These are phyloP conservation scores for Isatis tinctoria DNA, from an alignment of 345 rosid genomes.

Conservation along the genomic window DNA sequence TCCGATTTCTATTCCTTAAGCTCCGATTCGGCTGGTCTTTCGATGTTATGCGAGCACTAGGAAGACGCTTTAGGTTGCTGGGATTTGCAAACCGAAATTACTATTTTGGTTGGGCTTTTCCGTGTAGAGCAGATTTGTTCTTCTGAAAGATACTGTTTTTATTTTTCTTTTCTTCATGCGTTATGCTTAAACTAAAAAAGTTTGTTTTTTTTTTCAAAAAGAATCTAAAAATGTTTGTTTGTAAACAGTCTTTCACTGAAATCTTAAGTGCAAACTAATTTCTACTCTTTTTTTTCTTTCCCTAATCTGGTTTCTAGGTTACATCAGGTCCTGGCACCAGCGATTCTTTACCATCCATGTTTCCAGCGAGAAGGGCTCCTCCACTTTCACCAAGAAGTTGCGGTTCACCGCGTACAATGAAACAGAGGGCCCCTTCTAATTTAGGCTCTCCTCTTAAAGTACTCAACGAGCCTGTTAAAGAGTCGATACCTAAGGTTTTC, in stretches of 20 bases:
- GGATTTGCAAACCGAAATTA: background rate
- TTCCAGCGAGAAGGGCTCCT: slow-evolving; percentile 93
- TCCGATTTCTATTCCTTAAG: background rate
- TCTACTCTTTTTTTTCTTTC: background rate
- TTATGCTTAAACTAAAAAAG: background rate
- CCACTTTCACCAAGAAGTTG: slow-evolving; percentile 95
- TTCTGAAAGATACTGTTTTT: background rate
- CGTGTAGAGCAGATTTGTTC: background rate
- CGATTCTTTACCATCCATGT: slow-evolving; percentile 85
- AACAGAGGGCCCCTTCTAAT: slow-evolving; percentile 72
- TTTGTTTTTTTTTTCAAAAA: too few species aligned
- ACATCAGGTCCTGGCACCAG: slow-evolving; percentile 47
- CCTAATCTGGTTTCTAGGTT: slow-evolving; percentile 42
- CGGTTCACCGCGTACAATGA: slow-evolving; percentile 85
- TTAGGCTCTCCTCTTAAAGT: slow-evolving; percentile 88
- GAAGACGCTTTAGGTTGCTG: background rate
- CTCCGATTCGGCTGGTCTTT: too few species aligned
- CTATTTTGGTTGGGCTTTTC: background rate
- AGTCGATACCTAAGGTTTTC: slow-evolving; percentile 89
- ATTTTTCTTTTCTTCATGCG: background rate
- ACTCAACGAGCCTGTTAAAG: slow-evolving; percentile 72
- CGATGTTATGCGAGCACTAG: background rate
- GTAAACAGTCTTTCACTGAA: background rate
- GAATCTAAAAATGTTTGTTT: background rate
- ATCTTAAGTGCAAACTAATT: background rate